These are phyloP conservation scores for Monilinia fructicola DNA, from an alignment of 2,329 filamentous ascomycete species.

Conservation along the genomic window DNA sequence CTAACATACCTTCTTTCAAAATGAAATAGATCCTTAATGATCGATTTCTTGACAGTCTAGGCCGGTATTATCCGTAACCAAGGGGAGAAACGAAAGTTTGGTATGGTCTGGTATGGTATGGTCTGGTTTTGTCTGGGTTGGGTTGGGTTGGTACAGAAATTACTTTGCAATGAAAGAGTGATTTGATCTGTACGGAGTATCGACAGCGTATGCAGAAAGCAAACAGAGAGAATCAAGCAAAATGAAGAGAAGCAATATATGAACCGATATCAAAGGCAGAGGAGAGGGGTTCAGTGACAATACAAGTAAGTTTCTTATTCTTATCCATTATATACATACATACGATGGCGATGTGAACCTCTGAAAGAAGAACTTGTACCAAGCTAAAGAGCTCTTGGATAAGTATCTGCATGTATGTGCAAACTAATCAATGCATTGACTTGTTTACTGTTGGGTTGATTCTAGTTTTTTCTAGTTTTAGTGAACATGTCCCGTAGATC, in stretches of 20 bases:
- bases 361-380: not conserved
- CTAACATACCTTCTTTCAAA: not conserved
- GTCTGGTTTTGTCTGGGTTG: too few relatives aligned
- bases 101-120: too few relatives aligned
- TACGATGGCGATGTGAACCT: not conserved
- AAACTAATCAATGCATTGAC: conserved; percentile 2
- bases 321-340: not conserved
- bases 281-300: not conserved
- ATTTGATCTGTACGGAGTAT: too few relatives aligned
- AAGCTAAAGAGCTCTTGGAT: conserved; percentile 3
- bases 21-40: not conserved
- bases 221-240: too few relatives aligned
- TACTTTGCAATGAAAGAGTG: too few relatives aligned
- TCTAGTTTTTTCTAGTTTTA: not conserved
- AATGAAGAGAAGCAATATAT: not conserved
- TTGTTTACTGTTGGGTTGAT: not conserved
- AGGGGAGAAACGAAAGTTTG: not conserved
- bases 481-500: not conserved
- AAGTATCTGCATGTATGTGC: not conserved
- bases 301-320: conserved; percentile 16
- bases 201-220: too few relatives aligned
- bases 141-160: too few relatives aligned
- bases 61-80: not conserved
- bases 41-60: too few relatives aligned
- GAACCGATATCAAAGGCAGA: not conserved